Conservation (phyloP, 495 filamentous ascomycete species). For the Delitschia confertaspora region DNA sequence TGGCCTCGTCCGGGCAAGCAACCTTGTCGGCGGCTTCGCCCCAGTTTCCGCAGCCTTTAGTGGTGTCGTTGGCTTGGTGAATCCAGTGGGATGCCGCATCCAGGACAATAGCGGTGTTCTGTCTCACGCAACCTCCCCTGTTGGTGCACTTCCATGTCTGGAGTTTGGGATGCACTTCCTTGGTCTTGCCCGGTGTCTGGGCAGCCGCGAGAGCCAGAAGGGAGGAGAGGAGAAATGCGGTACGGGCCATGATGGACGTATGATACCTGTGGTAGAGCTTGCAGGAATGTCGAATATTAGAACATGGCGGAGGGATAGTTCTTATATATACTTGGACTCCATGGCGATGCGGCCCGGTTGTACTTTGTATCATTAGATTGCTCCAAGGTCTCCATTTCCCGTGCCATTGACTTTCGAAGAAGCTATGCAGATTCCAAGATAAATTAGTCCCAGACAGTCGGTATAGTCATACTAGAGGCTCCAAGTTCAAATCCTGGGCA, state of each 20-base stretch:
- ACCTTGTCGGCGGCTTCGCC: slow-evolving; percentile 17
- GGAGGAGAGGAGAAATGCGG: slow-evolving; percentile 8
- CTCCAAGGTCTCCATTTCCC: too few relatives aligned
- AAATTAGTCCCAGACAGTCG: too few relatives aligned
- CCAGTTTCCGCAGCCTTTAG: slow-evolving; percentile 22
- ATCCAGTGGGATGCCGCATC: slow-evolving; percentile 30
- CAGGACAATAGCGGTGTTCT: slow-evolving; percentile 29
- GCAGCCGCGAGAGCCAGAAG: slow-evolving; percentile 20
- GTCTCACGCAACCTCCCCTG: slow-evolving; percentile 27
- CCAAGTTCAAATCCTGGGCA: too few relatives aligned
- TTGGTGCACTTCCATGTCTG: slow-evolving; percentile 31
- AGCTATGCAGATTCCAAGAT: too few relatives aligned
- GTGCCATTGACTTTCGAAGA: too few relatives aligned
- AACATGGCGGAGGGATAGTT: too few relatives aligned
- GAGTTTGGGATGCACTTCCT: slow-evolving; percentile 31
- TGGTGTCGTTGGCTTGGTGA: slow-evolving; percentile 23
- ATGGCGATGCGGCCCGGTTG: too few relatives aligned
- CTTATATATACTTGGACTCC: too few relatives aligned
- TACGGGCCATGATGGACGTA: slow-evolving; percentile 18
- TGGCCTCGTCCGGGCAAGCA: slow-evolving; percentile 22
- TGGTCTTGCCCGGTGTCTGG: slow-evolving; percentile 26
- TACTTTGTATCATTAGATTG: too few relatives aligned
- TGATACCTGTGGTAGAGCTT: too few relatives aligned
- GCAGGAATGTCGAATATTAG: too few relatives aligned
- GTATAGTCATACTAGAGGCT: too few relatives aligned